Evolutionary conservation across 1,139 yeast species (phyloP).

Genomic region (Ogataea hybrid): DNA sequence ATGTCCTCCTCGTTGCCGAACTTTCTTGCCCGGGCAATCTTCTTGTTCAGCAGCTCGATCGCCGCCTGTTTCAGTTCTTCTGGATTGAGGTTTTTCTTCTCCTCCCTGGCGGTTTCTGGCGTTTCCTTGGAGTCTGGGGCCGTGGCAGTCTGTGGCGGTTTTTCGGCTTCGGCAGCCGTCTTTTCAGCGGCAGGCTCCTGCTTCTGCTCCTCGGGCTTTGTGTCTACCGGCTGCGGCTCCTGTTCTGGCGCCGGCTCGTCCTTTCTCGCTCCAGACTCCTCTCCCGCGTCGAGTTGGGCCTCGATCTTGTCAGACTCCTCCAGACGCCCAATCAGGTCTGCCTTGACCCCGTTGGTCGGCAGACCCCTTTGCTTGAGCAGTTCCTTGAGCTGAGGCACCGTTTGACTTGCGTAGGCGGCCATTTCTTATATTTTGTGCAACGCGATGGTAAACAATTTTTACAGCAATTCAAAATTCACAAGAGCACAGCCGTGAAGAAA

Average conservation of each 20-base stretch:
- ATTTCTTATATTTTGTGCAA: slow-evolving; percentile 30
- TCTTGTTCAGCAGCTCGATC: slow-evolving; percentile 62
- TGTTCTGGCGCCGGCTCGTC: slow-evolving; percentile 1
- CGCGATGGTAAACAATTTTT: slow-evolving; percentile 7
- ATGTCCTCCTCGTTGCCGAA: slow-evolving; percentile 61
- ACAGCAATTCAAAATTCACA: slow-evolving; percentile 6
- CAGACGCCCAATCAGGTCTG: slow-evolving; percentile 74
- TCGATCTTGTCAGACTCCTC: slow-evolving; percentile 38
- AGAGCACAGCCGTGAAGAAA: slow-evolving; percentile 8
- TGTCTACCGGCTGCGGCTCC: slow-evolving; percentile 12
- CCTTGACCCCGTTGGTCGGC: slow-evolving; percentile 77
- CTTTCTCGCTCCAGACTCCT: slow-evolving; percentile 24
- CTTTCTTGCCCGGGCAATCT: slow-evolving; percentile 70
- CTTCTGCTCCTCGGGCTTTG: slow-evolving; percentile 7
- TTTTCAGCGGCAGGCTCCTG: slow-evolving; percentile 13
- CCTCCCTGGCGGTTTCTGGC: slow-evolving; percentile 10
- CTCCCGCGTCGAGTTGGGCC: slow-evolving; percentile 30
- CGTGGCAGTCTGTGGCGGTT: neutral
- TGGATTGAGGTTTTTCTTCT: slow-evolving; percentile 45
- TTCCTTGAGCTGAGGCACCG: slow-evolving; percentile 86
- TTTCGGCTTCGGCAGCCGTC: neutral
- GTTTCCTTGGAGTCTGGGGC: slow-evolving; percentile 11
- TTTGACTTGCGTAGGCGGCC: slow-evolving; percentile 61
- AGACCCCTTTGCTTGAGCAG: slow-evolving; percentile 66
- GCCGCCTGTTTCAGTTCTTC: slow-evolving; percentile 74